phyloP scores from a whole-genome alignment of 1,139 yeast species.

The Hansenula sp. region DNA sequence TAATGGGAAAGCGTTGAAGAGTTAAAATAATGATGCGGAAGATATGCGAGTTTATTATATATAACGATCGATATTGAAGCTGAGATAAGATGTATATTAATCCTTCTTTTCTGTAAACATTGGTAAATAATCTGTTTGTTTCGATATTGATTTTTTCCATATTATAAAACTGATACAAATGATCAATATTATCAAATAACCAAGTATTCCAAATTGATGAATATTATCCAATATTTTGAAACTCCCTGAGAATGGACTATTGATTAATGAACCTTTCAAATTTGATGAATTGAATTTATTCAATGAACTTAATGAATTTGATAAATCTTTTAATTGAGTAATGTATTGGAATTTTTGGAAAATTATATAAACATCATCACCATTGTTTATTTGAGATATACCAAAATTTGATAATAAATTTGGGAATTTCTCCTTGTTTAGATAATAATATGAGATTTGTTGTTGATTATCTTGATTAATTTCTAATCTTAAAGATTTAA shows the following conservation, averaged over 20 bases:
- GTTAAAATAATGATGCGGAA: too few relatives aligned
- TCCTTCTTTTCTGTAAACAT: not conserved
- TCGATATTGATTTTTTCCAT: too few relatives aligned
- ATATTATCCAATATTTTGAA: slow-evolving; percentile 41
- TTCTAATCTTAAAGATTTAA: slow-evolving; percentile 44
- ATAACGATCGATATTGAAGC: too few relatives aligned
- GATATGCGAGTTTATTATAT: too few relatives aligned
- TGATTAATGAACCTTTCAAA: slow-evolving; percentile 31
- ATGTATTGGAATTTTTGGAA: slow-evolving; percentile 15
- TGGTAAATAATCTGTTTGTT: not conserved
- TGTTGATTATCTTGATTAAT: slow-evolving; percentile 41
- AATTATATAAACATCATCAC: slow-evolving; percentile 44
- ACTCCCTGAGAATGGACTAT: slow-evolving; percentile 39
- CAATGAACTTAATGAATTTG: slow-evolving; percentile 5
- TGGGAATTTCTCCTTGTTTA: slow-evolving; percentile 45
- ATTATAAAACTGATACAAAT: not conserved
- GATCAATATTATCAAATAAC: slow-evolving; percentile 30
- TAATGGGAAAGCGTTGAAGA: too few relatives aligned
- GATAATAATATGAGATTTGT: slow-evolving; percentile 49
- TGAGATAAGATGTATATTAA: too few relatives aligned
- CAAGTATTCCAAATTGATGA: slow-evolving; percentile 42
- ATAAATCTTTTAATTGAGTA: not conserved
- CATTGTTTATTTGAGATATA: slow-evolving; percentile 36
- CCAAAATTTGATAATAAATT: slow-evolving; percentile 34
- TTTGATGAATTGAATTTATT: not conserved